Evolutionary conservation across 2,329 filamentous ascomycete genomes (phyloP).

Genomic region (Paecilomyces sp.): DNA sequence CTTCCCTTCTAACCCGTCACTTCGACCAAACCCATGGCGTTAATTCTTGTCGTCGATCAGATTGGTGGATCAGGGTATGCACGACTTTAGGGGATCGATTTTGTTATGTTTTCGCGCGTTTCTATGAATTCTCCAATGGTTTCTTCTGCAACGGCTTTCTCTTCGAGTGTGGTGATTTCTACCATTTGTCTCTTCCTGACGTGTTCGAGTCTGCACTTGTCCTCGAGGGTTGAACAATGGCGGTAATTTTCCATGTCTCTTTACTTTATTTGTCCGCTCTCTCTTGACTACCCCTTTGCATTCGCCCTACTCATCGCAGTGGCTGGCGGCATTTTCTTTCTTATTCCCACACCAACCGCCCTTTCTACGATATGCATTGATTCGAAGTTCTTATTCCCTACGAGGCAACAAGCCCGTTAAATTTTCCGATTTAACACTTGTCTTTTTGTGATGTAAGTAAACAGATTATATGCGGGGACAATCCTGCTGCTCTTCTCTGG

Average conservation of each 20-base stretch:
- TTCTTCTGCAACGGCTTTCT: background rate
- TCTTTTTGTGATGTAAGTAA: background rate
- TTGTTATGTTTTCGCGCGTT: background rate
- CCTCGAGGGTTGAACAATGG: background rate
- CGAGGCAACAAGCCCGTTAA: background rate
- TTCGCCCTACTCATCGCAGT: background rate
- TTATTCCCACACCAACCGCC: background rate
- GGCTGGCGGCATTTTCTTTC: background rate
- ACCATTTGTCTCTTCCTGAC: background rate
- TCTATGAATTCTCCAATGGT: background rate
- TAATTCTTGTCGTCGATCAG: conserved; percentile 3
- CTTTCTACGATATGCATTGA: background rate
- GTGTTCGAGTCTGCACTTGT: background rate
- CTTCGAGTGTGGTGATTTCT: background rate
- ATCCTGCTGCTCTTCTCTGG: background rate
- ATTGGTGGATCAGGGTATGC: background rate
- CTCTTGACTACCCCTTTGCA: background rate
- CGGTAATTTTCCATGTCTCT: background rate
- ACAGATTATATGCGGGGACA: background rate
- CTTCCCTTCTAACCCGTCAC: conserved; percentile 16
- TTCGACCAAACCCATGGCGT: conserved; percentile 6
- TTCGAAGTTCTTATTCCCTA: background rate
- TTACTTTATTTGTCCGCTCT: background rate
- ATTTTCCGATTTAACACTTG: background rate
- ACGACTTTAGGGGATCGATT: background rate